Evolutionary conservation across 2,329 filamentous ascomycete genomes (phyloP).

Genomic region (Passalora sequoiae): DNA sequence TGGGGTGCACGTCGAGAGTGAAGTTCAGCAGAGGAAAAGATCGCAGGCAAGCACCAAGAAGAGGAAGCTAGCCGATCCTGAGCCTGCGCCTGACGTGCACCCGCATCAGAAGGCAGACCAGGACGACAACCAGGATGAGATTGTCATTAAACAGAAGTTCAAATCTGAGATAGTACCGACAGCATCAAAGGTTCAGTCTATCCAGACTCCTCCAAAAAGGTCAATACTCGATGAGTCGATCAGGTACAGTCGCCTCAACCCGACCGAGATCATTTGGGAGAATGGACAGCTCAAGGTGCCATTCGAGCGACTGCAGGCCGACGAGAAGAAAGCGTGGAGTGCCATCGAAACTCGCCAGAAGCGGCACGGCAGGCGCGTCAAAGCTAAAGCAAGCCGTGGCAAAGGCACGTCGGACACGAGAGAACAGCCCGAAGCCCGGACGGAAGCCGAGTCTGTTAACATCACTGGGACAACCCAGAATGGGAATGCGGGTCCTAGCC

Average conservation of each 20-base stretch:
- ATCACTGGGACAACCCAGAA: background rate
- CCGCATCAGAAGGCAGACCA: slow-evolving; percentile 1
- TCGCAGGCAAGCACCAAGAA: slow-evolving; percentile 1
- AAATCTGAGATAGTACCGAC: background rate
- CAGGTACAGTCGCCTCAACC: slow-evolving; percentile 3
- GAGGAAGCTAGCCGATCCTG: background rate
- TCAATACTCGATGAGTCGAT: background rate
- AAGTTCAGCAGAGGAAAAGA: no score
- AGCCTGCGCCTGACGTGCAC: background rate
- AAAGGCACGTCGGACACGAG: background rate
- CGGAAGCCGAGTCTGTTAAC: background rate
- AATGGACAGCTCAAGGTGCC: slow-evolving; percentile 7
- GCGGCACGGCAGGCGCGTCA: background rate
- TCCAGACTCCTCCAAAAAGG: background rate
- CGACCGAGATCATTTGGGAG: slow-evolving; percentile 7
- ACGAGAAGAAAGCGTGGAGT: slow-evolving; percentile 5
- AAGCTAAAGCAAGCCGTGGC: background rate
- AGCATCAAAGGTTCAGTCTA: background rate
- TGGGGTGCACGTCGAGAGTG: background rate
- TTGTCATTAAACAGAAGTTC: background rate
- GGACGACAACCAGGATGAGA: slow-evolving; percentile 1
- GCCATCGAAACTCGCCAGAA: slow-evolving; percentile 2
- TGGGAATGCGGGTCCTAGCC: background rate
- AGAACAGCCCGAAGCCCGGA: background rate
- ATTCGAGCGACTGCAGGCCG: slow-evolving; percentile 1